Percentiles rank a stretch among this genome's conserved stretches.
phyloP scores from a whole-genome alignment of 169 alveolate genomes.

The Plasmodium inui region DNA sequence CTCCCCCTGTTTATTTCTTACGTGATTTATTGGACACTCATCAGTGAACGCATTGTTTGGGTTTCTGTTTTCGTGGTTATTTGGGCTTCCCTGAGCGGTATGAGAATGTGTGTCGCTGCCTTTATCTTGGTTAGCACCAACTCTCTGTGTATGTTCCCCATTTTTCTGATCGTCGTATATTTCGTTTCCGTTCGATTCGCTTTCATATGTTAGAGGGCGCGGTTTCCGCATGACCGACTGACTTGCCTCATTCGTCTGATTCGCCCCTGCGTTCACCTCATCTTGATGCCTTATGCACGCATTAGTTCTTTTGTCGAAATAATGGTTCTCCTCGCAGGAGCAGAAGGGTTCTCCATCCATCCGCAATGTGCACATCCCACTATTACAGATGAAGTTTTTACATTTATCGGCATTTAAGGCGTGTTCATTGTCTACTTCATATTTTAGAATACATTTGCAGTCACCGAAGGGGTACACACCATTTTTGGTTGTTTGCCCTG shows the following conservation, averaged over 20 bases:
- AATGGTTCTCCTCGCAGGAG: conserved; percentile 51
- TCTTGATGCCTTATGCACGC: conserved; percentile 39
- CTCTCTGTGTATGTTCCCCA: background rate
- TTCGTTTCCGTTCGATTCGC: background rate
- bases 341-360: conserved; percentile 59
- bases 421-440: conserved; percentile 4
- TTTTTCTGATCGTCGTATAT: background rate
- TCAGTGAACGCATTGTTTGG: background rate
- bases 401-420: conserved; percentile 11
- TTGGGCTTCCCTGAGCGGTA: background rate
- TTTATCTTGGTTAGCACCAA: background rate
- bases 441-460: conserved; percentile 40
- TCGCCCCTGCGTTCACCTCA: background rate
- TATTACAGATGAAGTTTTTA: conserved; percentile 28
- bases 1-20: conserved; percentile 10
- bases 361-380: conserved; percentile 33
- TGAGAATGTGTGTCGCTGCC: background rate
- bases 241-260: background rate
- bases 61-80: background rate
- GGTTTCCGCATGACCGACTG: background rate
- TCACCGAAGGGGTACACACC: background rate
- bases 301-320: conserved; percentile 34
- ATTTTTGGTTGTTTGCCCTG: background rate
- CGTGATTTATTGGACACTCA: conserved; percentile 4
- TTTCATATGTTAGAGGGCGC: background rate